Evolutionary conservation across 1,284 basidiomycete genomes (phyloP).

Genomic region (Malassezia sp.): DNA sequence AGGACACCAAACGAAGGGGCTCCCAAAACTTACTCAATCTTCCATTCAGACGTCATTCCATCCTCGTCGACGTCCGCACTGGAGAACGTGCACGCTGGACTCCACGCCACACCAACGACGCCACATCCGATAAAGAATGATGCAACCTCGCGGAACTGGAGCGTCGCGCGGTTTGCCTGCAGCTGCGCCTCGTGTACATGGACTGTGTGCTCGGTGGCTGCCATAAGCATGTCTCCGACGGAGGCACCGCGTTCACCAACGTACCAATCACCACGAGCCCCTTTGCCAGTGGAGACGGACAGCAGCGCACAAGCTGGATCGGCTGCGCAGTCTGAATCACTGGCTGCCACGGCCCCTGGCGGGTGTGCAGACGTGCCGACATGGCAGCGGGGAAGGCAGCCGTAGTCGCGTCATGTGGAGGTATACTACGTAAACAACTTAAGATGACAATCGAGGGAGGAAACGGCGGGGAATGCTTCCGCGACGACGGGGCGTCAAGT

Average conservation of each 20-base stretch:
- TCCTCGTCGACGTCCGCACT: not conserved
- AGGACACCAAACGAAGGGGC: no score
- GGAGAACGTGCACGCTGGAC: slow-evolving; percentile 1
- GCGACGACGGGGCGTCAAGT: no score
- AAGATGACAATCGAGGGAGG: no score
- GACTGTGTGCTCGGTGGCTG: slow-evolving; percentile 6
- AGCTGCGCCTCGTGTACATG: not conserved
- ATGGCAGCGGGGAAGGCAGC: slow-evolving; percentile 4
- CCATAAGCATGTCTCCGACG: not conserved
- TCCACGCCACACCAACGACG: slow-evolving; percentile 4
- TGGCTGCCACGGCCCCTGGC: slow-evolving; percentile 13
- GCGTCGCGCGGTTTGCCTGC: not conserved
- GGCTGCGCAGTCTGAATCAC: slow-evolving; percentile 3
- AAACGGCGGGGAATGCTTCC: no score
- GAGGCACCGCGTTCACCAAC: no score
- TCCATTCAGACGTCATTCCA: not conserved
- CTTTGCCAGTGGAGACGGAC: slow-evolving; percentile 10
- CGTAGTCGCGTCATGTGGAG: not conserved
- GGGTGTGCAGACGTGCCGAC: slow-evolving; percentile 1
- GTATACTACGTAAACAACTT: not conserved
- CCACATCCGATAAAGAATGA: slow-evolving; percentile 9
- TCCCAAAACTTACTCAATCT: no score
- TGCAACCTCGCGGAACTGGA: slow-evolving; percentile 5
- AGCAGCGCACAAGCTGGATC: slow-evolving; percentile 9
- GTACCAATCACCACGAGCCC: slow-evolving; percentile 10